Evolutionary conservation across 257 asterid genomes (phyloP).

Genomic region (Oldenlandia corymbosa): DNA sequence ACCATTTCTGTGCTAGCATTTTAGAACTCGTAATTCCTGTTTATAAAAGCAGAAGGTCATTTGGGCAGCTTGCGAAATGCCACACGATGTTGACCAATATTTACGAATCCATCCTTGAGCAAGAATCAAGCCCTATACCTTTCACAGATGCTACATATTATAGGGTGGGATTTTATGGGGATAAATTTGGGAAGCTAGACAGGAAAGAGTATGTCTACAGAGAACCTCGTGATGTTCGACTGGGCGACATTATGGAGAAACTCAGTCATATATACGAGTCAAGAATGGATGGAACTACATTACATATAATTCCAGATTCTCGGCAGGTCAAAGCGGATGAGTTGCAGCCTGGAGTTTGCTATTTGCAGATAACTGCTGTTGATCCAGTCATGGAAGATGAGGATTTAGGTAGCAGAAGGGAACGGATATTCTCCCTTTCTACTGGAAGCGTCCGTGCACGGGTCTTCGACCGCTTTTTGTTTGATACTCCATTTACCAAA

Average conservation of each 20-base stretch:
- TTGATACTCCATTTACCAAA: slow-evolving; percentile 95
- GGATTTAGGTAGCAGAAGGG: slow-evolving; percentile 96
- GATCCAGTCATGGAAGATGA: slow-evolving; percentile 99
- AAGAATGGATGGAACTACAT: slow-evolving; percentile 78
- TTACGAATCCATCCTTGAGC: slow-evolving; percentile 95
- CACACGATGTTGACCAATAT: slow-evolving; percentile 92
- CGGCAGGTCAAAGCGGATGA: slow-evolving; percentile 94
- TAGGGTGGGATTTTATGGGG: slow-evolving; percentile 95
- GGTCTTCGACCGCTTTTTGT: slow-evolving; percentile 88
- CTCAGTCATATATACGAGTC: slow-evolving; percentile 98
- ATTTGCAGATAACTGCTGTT: slow-evolving; percentile 97
- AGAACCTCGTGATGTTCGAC: slow-evolving; percentile 94
- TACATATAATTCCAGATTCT: slow-evolving; percentile 94
- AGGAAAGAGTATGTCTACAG: slow-evolving; percentile 84
- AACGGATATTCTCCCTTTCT: slow-evolving; percentile 83
- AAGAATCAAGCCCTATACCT: slow-evolving; percentile 96
- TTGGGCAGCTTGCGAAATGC: slow-evolving; percentile 94
- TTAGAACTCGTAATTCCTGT: slow-evolving; percentile 95
- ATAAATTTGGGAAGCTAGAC: slow-evolving; percentile 78
- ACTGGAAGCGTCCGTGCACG: slow-evolving; percentile 94
- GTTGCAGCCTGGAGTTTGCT: slow-evolving; percentile 83
- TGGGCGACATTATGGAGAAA: slow-evolving; percentile 99
- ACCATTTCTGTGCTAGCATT: slow-evolving; percentile 97
- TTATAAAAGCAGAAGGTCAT: slow-evolving; percentile 79
- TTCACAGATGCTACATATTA: slow-evolving; percentile 97